Base-by-base conservation (phyloP, 208 protist species). In the Blastocrithidia nonstop region DNA sequence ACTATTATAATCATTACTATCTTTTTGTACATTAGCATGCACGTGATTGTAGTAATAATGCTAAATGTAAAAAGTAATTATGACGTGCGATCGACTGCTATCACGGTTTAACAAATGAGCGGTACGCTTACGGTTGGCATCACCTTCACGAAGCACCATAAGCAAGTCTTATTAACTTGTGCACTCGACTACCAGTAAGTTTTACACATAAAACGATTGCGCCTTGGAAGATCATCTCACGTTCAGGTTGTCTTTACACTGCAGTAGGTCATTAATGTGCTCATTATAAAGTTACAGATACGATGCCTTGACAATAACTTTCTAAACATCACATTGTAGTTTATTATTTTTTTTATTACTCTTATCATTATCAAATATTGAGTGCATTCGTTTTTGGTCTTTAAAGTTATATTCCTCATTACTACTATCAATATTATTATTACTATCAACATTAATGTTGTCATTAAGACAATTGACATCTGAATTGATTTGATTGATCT, bases 271-370 rank as follows among this genome's bases (percentile, higher is more conserved):
- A 44, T 87, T 70, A 8, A 93, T 51, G 16, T 46, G 48, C 55
- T 95, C 88, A 31, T 93, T 85, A 54, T 86, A 93, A 2, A 95
- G 54, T 47, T 95, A 81, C 16, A 93, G 24, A 49, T 84, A 93
- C n/a, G 19, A 19, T 1, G 42, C 42, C 0, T 28, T 23, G 15
- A 28, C 42, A 3, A 25, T 35, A 11, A 35, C 29, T n/a, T n/a
- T n/a, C n/a, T n/a, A n/a, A n/a, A 35, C 29, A n/a, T 35, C 29
- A n/a, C 29, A 11, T 35, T 35, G n/a, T n/a, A 11, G 29, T 35
- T n/a, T n/a, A 35, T n/a, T n/a, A 35, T n/a, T n/a, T 15, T n/a
- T 35, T 11, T 35, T 35, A n/a, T n/a, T 9, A 20, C 6, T 9
- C 19, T 15, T 9, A 9, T 6, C 23, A 9, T 41, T 5, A 9